Evolutionary conservation across 768 basidiomycete species (phyloP), one percentile per base, ranked within the genome.

Genomic region (Lyophyllum semitale): DNA sequence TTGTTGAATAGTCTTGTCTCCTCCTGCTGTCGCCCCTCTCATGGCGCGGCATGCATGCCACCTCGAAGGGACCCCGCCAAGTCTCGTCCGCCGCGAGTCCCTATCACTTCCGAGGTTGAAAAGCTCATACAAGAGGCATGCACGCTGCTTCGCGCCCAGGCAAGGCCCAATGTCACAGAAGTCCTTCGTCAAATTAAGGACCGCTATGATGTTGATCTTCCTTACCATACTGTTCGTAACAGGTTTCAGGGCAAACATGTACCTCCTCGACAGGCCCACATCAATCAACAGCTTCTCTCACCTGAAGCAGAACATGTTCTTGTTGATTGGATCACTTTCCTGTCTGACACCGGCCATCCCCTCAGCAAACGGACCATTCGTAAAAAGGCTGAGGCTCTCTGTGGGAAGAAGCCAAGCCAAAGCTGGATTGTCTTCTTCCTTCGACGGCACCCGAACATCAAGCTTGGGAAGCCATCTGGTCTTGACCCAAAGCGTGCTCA

Each of bases 401-500:
- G 26, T 40, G 53, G 23, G 4, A 40, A 20, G 18, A 3, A 11
- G 5, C 38, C 38, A 4, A 40, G 38, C 20, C 6, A 18, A 20
- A 18, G n/a, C 18, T 40, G 38, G 18, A 40, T 40, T 11, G 3
- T 3, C 5, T 6, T 4, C 11, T 40, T 40, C 11, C 38, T 40
- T 11, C 18, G 20, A 11, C 18, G 38, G 5, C 13, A 13, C 4
- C 38, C 38, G 2, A n/a, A 40, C 6, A 40, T 40, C 38, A 6
- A 18, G 11, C 38, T 40, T 18, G 38, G 38, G 20, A 18, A 20
- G 38, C 38, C 46, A 3, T 32, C 46, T 13, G 68, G 66, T 0
- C 61, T 76, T 0, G 73, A 77, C 53, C 71, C 67, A 1, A 70
- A 72, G 48, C 54, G 66, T 26, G 71, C 66, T 3, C 52, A 65